Evolutionary conservation across 768 basidiomycete genomes (phyloP).

Genomic region (Xerocomellus chrysenteron): DNA sequence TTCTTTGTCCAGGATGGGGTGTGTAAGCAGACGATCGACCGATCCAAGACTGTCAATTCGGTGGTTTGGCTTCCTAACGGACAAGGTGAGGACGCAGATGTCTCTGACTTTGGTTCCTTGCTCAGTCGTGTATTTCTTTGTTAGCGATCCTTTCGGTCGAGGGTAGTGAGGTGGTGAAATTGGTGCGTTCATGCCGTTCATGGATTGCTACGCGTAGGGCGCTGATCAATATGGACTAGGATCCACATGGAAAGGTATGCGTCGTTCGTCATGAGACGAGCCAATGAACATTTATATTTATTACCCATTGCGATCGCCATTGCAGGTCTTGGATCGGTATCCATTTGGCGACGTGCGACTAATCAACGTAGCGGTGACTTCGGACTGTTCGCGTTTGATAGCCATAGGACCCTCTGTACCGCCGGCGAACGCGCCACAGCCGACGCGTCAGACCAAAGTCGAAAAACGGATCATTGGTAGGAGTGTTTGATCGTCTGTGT

Average conservation of each 20-base stretch:
- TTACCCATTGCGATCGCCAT: not conserved
- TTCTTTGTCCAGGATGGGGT: constrained; percentile 43
- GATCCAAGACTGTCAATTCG: constrained; percentile 43
- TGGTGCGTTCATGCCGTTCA: constrained; percentile 32
- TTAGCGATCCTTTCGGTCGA: constrained; percentile 53
- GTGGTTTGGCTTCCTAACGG: constrained; percentile 51
- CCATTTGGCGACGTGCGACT: constrained; percentile 43
- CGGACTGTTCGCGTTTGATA: constrained; percentile 44
- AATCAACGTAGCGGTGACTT: constrained; percentile 50
- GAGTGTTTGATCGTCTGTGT: constrained; percentile 1
- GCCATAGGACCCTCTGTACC: constrained; percentile 46
- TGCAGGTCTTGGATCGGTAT: constrained; percentile 40
- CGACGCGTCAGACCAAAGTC: constrained; percentile 43
- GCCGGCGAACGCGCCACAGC: constrained; percentile 42
- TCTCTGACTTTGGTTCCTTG: not conserved
- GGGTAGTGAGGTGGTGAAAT: constrained; percentile 43
- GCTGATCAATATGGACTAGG: constrained; percentile 28
- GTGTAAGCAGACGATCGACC: constrained; percentile 47
- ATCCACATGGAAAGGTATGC: constrained; percentile 41
- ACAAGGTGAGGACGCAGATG: constrained; percentile 34
- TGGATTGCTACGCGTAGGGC: not conserved
- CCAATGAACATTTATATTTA: not conserved
- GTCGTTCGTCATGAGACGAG: not conserved
- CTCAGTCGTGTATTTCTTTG: not conserved
- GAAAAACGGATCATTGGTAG: constrained; percentile 55